These are phyloP conservation scores for Colletotrichum falcatum DNA, from an alignment of 2,329 filamentous ascomycete genomes.

Conservation along the genomic window DNA sequence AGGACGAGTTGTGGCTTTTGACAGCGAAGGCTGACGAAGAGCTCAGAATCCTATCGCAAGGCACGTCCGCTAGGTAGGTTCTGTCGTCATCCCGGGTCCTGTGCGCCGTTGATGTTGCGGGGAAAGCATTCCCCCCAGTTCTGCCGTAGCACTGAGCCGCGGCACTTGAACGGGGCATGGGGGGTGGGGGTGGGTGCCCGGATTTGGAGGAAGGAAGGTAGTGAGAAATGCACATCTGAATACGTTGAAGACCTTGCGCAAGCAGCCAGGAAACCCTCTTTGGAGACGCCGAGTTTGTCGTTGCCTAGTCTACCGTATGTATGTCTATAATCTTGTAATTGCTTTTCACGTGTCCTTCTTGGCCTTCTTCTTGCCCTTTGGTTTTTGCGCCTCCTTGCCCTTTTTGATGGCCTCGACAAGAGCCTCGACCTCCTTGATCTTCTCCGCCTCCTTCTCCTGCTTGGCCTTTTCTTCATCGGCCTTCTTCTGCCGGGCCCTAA, in stretches of 20 bases:
- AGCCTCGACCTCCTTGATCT: slow-evolving; percentile 50
- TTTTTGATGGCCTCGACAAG: slow-evolving; percentile 60
- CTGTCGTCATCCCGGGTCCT: slow-evolving; percentile 33
- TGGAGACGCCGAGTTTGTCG: background rate
- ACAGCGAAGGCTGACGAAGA: background rate
- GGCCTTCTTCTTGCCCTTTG: slow-evolving; percentile 47
- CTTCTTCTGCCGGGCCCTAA: slow-evolving; percentile 57
- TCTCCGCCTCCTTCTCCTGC: slow-evolving; percentile 48
- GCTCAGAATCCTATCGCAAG: background rate
- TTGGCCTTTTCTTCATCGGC: slow-evolving; percentile 50
- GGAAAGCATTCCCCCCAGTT: slow-evolving; percentile 21
- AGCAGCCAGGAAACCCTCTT: background rate
- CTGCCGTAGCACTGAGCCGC: slow-evolving; percentile 5
- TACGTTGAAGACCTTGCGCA: background rate
- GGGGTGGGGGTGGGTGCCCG: slow-evolving; percentile 6
- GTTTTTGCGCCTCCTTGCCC: slow-evolving; percentile 43
- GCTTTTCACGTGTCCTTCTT: slow-evolving; percentile 45
- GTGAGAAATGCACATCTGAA: slow-evolving; percentile 4
- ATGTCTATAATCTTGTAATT: background rate
- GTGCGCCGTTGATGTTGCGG: slow-evolving; percentile 24
- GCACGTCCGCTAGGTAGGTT: background rate
- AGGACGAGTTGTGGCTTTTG: background rate
- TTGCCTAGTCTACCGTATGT: slow-evolving; percentile 3
- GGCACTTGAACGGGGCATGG: slow-evolving; percentile 8
- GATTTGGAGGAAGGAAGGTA: background rate